phyloP scores from a whole-genome alignment of 495 filamentous ascomycete genomes.

The Aspergillus leporis region DNA sequence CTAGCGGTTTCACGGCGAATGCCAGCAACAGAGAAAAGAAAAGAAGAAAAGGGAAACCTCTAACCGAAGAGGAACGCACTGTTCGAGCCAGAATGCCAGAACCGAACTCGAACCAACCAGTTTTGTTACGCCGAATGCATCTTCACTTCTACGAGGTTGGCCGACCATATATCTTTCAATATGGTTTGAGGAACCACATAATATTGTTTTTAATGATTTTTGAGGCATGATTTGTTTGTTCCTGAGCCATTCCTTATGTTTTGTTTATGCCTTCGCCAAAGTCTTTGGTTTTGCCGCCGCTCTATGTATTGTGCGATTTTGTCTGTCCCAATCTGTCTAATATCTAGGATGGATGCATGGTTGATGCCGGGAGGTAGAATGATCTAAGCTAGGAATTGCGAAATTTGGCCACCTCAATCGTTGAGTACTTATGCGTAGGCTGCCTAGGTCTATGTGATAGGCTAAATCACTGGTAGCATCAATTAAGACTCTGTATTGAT shows the following conservation, averaged over 20 bases:
- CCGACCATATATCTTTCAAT: conserved; percentile 4
- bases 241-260: conserved; percentile 23
- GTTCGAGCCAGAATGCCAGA: background rate
- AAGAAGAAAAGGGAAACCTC: background rate
- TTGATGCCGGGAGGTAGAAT: conserved; percentile 18
- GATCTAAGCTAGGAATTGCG: conserved; percentile 41
- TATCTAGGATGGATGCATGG: conserved; percentile 16
- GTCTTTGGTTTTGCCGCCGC: conserved; percentile 19
- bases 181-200: conserved; percentile 31
- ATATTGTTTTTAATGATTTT: conserved; percentile 32
- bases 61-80: background rate
- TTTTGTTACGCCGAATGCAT: conserved; percentile 11
- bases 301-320: conserved; percentile 3
- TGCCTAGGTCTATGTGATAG: too few species aligned
- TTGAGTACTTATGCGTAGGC: background rate
- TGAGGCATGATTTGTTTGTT: conserved; percentile 14
- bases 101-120: background rate
- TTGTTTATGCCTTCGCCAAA: background rate
- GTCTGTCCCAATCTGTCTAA: conserved; percentile 9
- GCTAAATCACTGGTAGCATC: background rate
- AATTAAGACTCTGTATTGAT: background rate
- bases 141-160: conserved; percentile 7
- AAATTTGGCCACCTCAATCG: conserved; percentile 48
- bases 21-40: conserved; percentile 5
- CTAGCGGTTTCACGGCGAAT: background rate